Base-by-base conservation (phyloP, 1,284 basidiomycete genomes). In the Cystobasidium sp. region DNA sequence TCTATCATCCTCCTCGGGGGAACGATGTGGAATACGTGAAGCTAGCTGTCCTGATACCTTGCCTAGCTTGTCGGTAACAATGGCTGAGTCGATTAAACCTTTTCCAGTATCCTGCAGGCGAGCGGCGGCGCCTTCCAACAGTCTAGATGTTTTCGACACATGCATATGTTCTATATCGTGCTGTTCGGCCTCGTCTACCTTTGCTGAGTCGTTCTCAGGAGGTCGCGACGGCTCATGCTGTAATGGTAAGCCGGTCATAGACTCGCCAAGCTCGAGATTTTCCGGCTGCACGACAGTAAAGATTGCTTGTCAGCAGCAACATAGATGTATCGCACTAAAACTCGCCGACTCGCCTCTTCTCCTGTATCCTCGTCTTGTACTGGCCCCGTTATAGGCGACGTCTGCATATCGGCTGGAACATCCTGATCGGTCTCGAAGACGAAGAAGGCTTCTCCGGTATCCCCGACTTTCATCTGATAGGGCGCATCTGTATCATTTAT, bases 401-500 rank as follows among this genome's bases (percentile, higher is more conserved):
- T 99, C 78, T 96, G 91, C 75, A 99, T 88, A 80, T 95, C 92
- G 59, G 89, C 91, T 1, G 97, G 96, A 44, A 99, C 90, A 76
- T 95, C 92, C 65, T 91, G 92, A 58, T 97, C 93, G 1, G 96
- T 97, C 83, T 99, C 95, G 78, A 99, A 93, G 51, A 99, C 92
- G 80, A 99, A 99, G 86, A 99, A 99, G 0, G 96, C 97, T 84
- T 99, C 97, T 20, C 97, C 97, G 1, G 95, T 93, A 76, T 99
- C 96, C 55, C 94, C 94, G 78, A 99, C 95, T 86, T 99, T 99
- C 97, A 99, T 99, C 81, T 87, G 88, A 82, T 94, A 99, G 1
- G 96, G 96, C 66, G 94, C 89, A 43, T 78, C 75, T 74, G 87
- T 85, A 47, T 90, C 91, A 82, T 94, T 94, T 80, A 83, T 76